Evolutionary conservation across 371 early-diverging fungal genomes (phyloP).

Genomic region (Rhizopus stolonifer): DNA sequence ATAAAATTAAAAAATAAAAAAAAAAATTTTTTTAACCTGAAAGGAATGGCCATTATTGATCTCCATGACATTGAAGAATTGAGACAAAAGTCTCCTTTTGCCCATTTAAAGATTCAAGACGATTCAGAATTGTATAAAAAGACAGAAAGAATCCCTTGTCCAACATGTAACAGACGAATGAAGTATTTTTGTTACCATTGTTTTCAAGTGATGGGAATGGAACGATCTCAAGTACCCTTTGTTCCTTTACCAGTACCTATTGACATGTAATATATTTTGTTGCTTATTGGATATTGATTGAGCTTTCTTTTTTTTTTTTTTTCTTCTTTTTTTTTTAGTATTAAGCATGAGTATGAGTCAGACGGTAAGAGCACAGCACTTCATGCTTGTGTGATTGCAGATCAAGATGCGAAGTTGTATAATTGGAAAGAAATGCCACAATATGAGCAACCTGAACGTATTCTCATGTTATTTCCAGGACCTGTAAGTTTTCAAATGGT

Average conservation of each 20-base stretch:
- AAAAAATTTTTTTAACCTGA: conserved; percentile 2
- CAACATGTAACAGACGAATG: conserved; percentile 58
- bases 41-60: not conserved
- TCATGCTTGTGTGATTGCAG: conserved; percentile 82
- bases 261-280: conserved; percentile 60
- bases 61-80: conserved; percentile 12
- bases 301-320: not conserved
- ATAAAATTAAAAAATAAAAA: conserved; percentile 2
- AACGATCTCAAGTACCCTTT: conserved; percentile 56
- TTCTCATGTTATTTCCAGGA: conserved; percentile 88
- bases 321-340: conserved; percentile 49
- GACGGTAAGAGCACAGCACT: conserved; percentile 87
- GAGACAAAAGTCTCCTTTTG: conserved; percentile 29
- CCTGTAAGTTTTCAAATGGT: conserved; percentile 49
- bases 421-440: conserved; percentile 53
- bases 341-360: conserved; percentile 77
- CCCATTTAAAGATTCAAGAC: conserved; percentile 43
- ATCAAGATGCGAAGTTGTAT: conserved; percentile 65
- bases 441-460: conserved; percentile 64
- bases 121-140: conserved; percentile 33
- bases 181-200: conserved; percentile 80
- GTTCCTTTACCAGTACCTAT: conserved; percentile 75
- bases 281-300: not conserved
- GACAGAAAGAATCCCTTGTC: conserved; percentile 49
- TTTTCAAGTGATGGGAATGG: conserved; percentile 52